Conservation (phyloP, 208 protist genomes). For the Leishmania turanica region DNA sequence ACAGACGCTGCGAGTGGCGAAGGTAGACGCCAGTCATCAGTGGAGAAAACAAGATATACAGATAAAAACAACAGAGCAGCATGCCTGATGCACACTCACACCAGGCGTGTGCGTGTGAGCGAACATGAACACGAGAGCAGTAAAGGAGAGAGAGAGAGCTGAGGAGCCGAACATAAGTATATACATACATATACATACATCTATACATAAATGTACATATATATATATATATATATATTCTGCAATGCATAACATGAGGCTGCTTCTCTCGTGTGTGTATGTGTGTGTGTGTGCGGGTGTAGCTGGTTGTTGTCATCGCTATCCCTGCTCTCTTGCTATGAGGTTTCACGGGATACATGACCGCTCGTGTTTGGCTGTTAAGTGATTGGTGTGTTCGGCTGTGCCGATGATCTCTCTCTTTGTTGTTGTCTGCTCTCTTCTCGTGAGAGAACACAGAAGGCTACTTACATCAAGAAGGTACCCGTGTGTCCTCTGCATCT, state of each 20-base stretch:
- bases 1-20: not conserved
- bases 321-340: not conserved
- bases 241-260: not conserved
- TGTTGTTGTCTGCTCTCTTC: not conserved
- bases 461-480: slow-evolving; percentile 6
- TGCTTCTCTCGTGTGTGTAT: not conserved
- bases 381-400: not conserved
- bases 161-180: not conserved
- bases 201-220: not conserved
- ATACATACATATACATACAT: no score
- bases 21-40: not conserved
- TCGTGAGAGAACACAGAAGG: not conserved
- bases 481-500: not conserved
- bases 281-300: not conserved
- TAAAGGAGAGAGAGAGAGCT: slow-evolving; percentile 3
- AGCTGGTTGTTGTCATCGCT: not conserved
- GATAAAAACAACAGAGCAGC: not conserved
- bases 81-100: not conserved
- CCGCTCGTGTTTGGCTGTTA: not conserved
- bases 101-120: not conserved
- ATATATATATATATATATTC: not conserved
- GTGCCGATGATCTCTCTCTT: not conserved
- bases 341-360: not conserved
- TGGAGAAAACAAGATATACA: not conserved
- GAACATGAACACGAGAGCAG: not conserved